phyloP scores from a whole-genome alignment of 2,329 filamentous ascomycete species.

The Lasiodiplodia hormozganensis region DNA sequence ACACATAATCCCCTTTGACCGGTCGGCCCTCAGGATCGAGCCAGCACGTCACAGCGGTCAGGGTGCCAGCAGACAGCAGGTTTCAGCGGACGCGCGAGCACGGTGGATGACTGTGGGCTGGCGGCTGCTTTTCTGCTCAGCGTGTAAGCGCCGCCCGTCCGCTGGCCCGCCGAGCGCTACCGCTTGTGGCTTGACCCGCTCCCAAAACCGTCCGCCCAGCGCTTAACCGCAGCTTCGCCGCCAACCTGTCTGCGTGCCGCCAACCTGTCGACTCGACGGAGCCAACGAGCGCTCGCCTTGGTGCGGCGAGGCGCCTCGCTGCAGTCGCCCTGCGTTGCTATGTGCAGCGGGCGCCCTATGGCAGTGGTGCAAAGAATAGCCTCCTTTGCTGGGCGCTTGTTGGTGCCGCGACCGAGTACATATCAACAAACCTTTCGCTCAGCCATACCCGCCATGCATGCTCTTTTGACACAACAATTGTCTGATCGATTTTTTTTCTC shows the following conservation, averaged over 20 bases:
- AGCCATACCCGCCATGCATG: slow-evolving; percentile 22
- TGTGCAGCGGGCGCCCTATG: slow-evolving; percentile 25
- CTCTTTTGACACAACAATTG: slow-evolving; percentile 41
- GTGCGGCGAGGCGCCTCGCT: slow-evolving; percentile 11
- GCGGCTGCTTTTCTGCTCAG: slow-evolving; percentile 15
- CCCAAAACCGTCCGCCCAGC: not conserved
- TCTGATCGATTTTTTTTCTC: slow-evolving; percentile 39
- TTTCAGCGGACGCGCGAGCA: slow-evolving; percentile 2
- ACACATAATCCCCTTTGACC: not conserved
- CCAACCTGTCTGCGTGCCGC: not conserved
- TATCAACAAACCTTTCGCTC: slow-evolving; percentile 22
- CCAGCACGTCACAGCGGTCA: not conserved
- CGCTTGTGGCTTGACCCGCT: slow-evolving; percentile 2
- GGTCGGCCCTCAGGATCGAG: not conserved
- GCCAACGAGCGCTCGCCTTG: slow-evolving; percentile 8
- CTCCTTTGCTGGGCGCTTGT: slow-evolving; percentile 27
- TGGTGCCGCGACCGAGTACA: slow-evolving; percentile 11
- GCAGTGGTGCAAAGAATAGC: slow-evolving; percentile 12
- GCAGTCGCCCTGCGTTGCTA: slow-evolving; percentile 13
- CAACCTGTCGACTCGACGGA: not conserved
- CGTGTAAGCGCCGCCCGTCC: slow-evolving; percentile 8
- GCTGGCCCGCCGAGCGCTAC: slow-evolving; percentile 7
- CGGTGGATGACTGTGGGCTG: not conserved
- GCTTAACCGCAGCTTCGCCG: slow-evolving; percentile 18
- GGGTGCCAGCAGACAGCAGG: not conserved